Evolutionary conservation across 768 basidiomycete genomes (phyloP).

Genomic region (Collybia sp.): DNA sequence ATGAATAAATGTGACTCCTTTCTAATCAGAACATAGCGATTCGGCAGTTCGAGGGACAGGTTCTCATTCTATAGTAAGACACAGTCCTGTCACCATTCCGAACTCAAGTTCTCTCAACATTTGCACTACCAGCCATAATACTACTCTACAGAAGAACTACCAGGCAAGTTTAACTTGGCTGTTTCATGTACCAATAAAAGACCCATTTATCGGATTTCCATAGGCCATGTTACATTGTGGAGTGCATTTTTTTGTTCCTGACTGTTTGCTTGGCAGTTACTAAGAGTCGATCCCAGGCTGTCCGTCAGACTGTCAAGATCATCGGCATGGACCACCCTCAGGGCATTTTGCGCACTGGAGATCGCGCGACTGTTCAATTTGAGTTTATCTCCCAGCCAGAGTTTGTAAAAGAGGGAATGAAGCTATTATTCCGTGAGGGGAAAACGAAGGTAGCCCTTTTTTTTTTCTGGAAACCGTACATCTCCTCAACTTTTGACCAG

Average conservation of each 20-base stretch:
- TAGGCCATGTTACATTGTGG: conserved; percentile 94
- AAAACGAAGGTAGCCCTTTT: conserved; percentile 77
- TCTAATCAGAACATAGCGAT: conserved; percentile 44
- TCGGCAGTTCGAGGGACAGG: conserved; percentile 87
- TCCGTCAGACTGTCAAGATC: conserved; percentile 90
- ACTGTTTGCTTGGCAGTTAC: conserved; percentile 4
- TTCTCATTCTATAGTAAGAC: conserved; percentile 85
- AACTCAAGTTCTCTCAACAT: not conserved
- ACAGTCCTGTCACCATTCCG: not conserved
- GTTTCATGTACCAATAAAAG: not conserved
- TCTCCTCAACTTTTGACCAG: conserved; percentile 27
- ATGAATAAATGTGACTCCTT: conserved; percentile 1
- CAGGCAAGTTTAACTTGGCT: conserved; percentile 48
- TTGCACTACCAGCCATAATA: conserved; percentile 62
- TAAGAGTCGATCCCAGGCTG: conserved; percentile 48
- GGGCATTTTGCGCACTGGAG: conserved; percentile 88
- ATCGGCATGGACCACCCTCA: conserved; percentile 89
- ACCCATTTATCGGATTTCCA: not conserved
- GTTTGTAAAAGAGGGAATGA: conserved; percentile 91
- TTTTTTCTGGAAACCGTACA: conserved; percentile 1
- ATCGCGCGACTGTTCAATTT: conserved; percentile 90
- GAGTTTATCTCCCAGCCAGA: conserved; percentile 93
- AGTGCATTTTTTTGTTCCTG: conserved; percentile 33
- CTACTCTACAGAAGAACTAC: conserved; percentile 89
- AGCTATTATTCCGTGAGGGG: conserved; percentile 90